Base-by-base conservation (phyloP, 2,329 filamentous ascomycete genomes). In the Trichoderma sp. region DNA sequence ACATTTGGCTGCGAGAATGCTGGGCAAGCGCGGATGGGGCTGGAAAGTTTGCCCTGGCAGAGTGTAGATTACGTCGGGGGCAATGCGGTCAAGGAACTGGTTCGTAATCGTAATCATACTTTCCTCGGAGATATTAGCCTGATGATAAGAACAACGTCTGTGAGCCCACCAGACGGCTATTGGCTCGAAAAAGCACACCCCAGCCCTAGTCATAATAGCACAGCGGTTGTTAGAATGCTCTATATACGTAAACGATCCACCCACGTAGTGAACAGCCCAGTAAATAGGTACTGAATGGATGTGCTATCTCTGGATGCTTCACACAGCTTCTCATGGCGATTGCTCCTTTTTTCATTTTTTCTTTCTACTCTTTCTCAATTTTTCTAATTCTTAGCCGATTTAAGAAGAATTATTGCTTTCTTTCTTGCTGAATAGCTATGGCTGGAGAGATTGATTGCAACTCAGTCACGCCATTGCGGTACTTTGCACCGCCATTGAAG, bases 371-470 rank as follows among this genome's bases (percentile, higher is more conserved):
- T n/a, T 43, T 43, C 40, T 43, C 10, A 7, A 8, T 10, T 33
- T 33, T 10, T 10, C 2, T 43, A 19, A 6, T 1, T 8, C 6
- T 19, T 2, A n/a, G 40, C 3, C 1, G 5, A 1, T n/a, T 4
- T 8, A 19, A 3, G 40, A 8, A n/a, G 16, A 43, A 43, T 2
- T n/a, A 19, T 43, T 8, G 1, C 40, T 43, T 6, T n/a, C n/a
- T 5, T 43, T 43, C 2, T 43, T 43, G 40, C 40, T 8, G 1
- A n/a, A 19, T 43, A 8, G 40, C 40, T 2, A n/a, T 8, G 1
- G 7, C 16, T 43, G 16, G 40, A 43, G 2, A 43, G 1, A 7
- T 8, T 19, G 16, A 43, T 0, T 43, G 16, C 13, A 43, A 3
- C 14, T 8, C 40, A 6, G 2, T 8, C 40, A 43, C 16, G 5